Base-by-base conservation (phyloP, 805 yeast species). In the Candida yuanshanica region DNA sequence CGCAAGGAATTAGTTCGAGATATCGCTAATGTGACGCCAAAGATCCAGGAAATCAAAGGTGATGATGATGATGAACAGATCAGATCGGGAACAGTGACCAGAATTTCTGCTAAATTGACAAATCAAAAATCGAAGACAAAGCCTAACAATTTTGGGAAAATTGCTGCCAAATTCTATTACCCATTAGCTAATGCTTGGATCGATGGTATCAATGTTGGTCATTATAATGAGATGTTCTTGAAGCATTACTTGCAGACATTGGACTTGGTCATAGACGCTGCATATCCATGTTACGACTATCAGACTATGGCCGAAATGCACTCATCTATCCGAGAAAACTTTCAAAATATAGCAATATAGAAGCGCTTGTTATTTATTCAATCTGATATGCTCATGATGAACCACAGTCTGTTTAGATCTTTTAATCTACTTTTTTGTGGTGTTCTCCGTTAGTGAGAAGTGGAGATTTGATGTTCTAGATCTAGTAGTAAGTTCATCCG, bases 101-200 rank as follows among this genome's bases (percentile, higher is more conserved):
- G 72, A 61, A 62, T 49, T 20, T 68, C 74, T 0, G 54, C 51
- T 23, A 66, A 62, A 44, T 46, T 68, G 18, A 53, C 58, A 2
- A 43, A 37, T 5, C 41, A 46, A 14, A 40, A 38, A 21, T 8
- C 43, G 1, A 22, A 37, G 14, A 11, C 39, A 2, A 52, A 45
- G 23, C 51, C 51, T 12, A 66, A 66, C 38, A 52, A 51, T 12
- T 66, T 68, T 40, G 54, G 62, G 24, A 59, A 50, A 33, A 59
- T 70, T 10, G 72, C 77, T 1, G 49, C 60, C 3, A 48, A 53
- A 14, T 77, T 75, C 40, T 79, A 69, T 48, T 77, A 71, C 45
- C 82, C 83, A 0, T 56, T 79, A 32, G 66, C 74, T 0, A 70
- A 69, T 40, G 72, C 72, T 1, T 76, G 81, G 81, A 53, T 72